These are phyloP conservation scores for Colletotrichum sp. DNA, from an alignment of 2,329 filamentous ascomycete species.

Conservation along the genomic window DNA sequence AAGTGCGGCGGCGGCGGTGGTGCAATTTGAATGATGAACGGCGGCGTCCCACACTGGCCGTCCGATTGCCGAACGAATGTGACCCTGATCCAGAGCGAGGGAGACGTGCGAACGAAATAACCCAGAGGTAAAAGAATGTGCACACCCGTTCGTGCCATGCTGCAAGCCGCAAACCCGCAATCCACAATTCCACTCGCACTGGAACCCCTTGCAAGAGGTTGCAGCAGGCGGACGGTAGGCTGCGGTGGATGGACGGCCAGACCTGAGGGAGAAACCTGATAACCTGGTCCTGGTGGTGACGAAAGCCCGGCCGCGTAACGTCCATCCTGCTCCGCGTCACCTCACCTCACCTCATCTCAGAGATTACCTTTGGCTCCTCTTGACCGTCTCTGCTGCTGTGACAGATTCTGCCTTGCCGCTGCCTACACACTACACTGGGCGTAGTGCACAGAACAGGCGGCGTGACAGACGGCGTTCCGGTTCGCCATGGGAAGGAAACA, in stretches of 20 bases:
- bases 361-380: not conserved
- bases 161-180: not conserved
- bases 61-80: not conserved
- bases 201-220: not conserved
- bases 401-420: not conserved
- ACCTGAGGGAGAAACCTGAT: not conserved
- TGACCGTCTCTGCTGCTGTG: not conserved
- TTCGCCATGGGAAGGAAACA: not conserved
- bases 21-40: not conserved
- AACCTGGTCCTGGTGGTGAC: not conserved
- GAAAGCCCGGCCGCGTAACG: not conserved
- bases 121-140: not conserved
- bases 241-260: not conserved
- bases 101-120: not conserved
- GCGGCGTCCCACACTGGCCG: not conserved
- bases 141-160: not conserved
- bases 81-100: not conserved
- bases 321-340: not conserved
- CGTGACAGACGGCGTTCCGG: not conserved
- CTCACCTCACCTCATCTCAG: not conserved
- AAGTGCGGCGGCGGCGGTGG: not conserved
- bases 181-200: not conserved
- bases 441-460: not conserved
- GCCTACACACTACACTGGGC: not conserved
- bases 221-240: not conserved